Base-by-base conservation (phyloP, 352 stramenopile species). In the Thraustochytrium sp. region DNA sequence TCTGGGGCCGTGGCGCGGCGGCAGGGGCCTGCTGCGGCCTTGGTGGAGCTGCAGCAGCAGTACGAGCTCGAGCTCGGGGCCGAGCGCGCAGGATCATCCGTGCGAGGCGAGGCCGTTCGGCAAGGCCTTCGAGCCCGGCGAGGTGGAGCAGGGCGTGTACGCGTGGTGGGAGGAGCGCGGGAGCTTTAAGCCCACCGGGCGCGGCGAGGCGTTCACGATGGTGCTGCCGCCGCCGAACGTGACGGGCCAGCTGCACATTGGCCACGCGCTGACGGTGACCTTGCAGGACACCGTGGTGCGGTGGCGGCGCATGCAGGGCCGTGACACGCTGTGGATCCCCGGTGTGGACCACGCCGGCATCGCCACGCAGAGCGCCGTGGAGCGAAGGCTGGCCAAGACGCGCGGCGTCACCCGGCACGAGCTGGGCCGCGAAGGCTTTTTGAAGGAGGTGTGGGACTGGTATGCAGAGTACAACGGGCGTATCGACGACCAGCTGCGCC, bases 281-380 rank as follows among this genome's bases (percentile, higher is more conserved):
- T 92, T 99, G 84, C 92, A 97, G 91, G 97, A 99, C 89, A 92
- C 97, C 38, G 89, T 99, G 64, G 94, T 96, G 36, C 91, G 97
- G 44, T 99, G 97, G 92, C 94, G 99, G 90, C 93, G 96, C 37
- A 99, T 99, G 97, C 90, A 95, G 29, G 97, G 97, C 26, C 91
- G 97, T 82, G 93, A 95, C 38, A 98, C 97, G n/a, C 87, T 98
- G 11, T 99, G 96, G 95, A 90, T 99, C 29, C 97, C 97, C 0
- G 97, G 95, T 85, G 94, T 92, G 59, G 97, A 99, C 87, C 97
- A 99, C 90, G 97, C 97, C 0, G 97, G 97, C 42, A 99, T 99
- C 80, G 96, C 97, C 0, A 99, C 97, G 4, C 97, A 88, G 55
- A 91, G 90, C 34, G 92, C 96, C 18, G 93, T 97, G 3, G 93